These are phyloP conservation scores for Crithidia fasciculata DNA, from an alignment of 208 protist genomes.

Conservation along the genomic window DNA sequence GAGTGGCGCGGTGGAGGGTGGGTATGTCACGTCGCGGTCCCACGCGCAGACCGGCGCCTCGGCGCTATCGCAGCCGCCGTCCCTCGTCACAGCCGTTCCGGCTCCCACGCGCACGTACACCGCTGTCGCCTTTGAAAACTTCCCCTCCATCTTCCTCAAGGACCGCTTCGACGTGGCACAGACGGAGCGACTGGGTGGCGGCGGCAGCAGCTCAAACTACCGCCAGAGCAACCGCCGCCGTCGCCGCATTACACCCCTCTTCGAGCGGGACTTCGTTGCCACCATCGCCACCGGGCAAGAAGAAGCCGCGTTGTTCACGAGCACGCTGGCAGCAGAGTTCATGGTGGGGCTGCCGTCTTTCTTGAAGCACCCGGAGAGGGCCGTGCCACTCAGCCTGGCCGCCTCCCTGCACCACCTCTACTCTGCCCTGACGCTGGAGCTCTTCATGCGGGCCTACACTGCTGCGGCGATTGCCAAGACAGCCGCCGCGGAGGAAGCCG, in stretches of 20 bases:
- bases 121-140: conserved; percentile 50
- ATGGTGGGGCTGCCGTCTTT: conserved; percentile 64
- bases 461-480: not conserved
- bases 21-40: conserved; percentile 5
- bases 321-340: conserved; percentile 59
- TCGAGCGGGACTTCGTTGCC: conserved; percentile 64
- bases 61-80: not conserved
- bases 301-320: conserved; percentile 43
- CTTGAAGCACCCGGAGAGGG: conserved; percentile 45
- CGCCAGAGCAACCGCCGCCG: conserved; percentile 30
- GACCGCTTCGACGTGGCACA: conserved; percentile 42
- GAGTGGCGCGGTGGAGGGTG: too few relatives aligned
- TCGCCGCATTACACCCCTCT: conserved; percentile 48
- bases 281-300: conserved; percentile 45
- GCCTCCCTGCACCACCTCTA: conserved; percentile 69
- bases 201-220: conserved; percentile 14
- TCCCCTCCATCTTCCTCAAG: conserved; percentile 75
- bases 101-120: conserved; percentile 23
- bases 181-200: conserved; percentile 18
- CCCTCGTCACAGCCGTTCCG: not conserved
- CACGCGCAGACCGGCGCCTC: conserved; percentile 4
- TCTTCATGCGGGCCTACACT: conserved; percentile 28
- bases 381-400: conserved; percentile 45
- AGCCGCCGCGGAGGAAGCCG: not conserved
- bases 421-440: conserved; percentile 44